Conservation (phyloP, 1,284 basidiomycete genomes). For the Ustilago shanxiensis region DNA sequence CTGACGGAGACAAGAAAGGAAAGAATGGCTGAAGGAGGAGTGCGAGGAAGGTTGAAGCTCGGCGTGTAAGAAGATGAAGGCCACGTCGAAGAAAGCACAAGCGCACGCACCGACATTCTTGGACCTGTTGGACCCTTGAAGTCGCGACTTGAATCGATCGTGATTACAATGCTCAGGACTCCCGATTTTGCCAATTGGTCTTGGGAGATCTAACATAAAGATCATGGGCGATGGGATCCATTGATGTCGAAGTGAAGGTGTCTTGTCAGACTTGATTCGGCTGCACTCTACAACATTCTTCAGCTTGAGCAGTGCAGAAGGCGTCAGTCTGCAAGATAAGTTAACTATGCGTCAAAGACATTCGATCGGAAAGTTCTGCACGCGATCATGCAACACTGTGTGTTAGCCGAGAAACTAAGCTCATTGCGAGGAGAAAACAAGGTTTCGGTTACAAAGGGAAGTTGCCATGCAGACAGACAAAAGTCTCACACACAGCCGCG, state of each 20-base stretch:
- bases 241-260: too few relatives aligned
- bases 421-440: background rate
- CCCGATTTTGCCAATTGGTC: background rate
- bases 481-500: too few relatives aligned
- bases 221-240: too few relatives aligned
- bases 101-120: constrained; percentile 2
- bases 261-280: too few relatives aligned
- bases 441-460: background rate
- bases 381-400: background rate
- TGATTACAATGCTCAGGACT: too few relatives aligned
- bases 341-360: too few relatives aligned
- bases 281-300: too few relatives aligned
- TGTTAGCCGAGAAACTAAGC: background rate
- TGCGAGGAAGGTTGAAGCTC: too few relatives aligned
- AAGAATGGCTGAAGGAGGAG: background rate
- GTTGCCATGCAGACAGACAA: background rate
- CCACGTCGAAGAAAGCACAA: constrained; percentile 4
- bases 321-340: too few relatives aligned
- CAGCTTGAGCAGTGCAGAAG: too few relatives aligned
- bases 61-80: constrained; percentile 4
- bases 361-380: constrained; percentile 1
- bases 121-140: background rate
- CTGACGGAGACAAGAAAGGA: too few relatives aligned
- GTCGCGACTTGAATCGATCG: background rate
- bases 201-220: background rate